These are phyloP conservation scores for Exophiala alcalophila DNA, from an alignment of 2,329 filamentous ascomycete species.

Conservation along the genomic window DNA sequence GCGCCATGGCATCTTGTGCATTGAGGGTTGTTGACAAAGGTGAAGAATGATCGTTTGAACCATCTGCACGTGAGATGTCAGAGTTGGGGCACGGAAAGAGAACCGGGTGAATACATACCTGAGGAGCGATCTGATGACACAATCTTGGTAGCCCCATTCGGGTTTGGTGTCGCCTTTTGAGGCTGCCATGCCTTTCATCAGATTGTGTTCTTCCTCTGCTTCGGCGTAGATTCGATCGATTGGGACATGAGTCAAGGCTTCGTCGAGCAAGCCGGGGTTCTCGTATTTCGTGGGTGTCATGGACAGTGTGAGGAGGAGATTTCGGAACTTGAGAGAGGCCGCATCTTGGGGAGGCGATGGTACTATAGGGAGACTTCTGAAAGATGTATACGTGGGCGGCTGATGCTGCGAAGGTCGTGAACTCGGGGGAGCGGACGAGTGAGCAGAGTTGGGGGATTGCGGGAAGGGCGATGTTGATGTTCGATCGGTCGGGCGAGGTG, in stretches of 20 bases:
- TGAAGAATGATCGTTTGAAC: conserved; percentile 95
- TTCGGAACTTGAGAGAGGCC: conserved; percentile 71
- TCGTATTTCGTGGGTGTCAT: conserved; percentile 91
- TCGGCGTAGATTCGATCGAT: conserved; percentile 89
- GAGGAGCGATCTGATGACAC: conserved; percentile 82
- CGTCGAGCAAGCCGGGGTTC: conserved; percentile 90
- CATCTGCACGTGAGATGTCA: conserved; percentile 58
- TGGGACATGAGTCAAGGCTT: conserved; percentile 81
- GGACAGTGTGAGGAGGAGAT: conserved; percentile 79
- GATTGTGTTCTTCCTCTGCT: conserved; percentile 88
- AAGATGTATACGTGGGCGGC: conserved; percentile 58
- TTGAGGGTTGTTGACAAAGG: conserved; percentile 92
- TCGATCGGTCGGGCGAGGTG: conserved; percentile 25
- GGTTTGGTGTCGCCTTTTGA: conserved; percentile 80
- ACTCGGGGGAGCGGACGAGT: conserved; percentile 31
- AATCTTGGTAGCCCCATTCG: conserved; percentile 97
- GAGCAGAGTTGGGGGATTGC: conserved; percentile 31
- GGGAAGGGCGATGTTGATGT: conserved; percentile 14
- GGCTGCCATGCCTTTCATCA: conserved; percentile 80
- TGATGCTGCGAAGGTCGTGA: conserved; percentile 38
- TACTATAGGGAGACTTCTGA: conserved; percentile 64
- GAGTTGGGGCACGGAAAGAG: conserved; percentile 12
- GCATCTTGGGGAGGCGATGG: conserved; percentile 74
- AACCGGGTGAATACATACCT: conserved; percentile 54
- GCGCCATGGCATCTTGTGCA: conserved; percentile 79